phyloP scores from a whole-genome alignment of 108 stramenopile genomes.

The Schizochytrium sp. region DNA sequence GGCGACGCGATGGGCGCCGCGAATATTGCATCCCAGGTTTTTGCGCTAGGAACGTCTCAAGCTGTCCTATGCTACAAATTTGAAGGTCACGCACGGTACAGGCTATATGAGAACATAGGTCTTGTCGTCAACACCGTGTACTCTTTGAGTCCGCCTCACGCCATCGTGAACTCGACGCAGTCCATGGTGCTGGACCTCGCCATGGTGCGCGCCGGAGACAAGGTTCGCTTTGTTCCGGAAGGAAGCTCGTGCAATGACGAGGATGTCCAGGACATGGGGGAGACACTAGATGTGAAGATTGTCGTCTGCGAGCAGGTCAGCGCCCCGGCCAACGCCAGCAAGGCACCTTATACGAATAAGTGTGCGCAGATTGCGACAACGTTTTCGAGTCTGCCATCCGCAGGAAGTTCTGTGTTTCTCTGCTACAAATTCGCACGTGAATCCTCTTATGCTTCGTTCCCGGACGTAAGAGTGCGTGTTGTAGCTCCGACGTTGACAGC shows the following conservation, averaged over 20 bases:
- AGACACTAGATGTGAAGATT: neutral
- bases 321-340: neutral
- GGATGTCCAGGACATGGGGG: neutral
- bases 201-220: neutral
- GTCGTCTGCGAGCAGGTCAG: neutral
- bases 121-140: neutral
- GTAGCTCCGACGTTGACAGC: neutral
- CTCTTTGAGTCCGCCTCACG: neutral
- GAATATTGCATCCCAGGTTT: neutral
- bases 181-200: neutral
- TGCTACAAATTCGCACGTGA: neutral
- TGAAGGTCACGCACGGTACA: neutral
- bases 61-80: neutral
- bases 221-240: neutral
- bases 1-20: neutral
- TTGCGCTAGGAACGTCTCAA: neutral
- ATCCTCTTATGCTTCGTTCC: neutral
- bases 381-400: neutral
- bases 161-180: neutral
- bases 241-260: neutral
- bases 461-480: neutral
- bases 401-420: neutral
- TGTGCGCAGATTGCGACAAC: neutral
- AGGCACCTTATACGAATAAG: neutral
- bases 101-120: neutral